Conservation (phyloP, 306 rosid genomes). For the Carpinus fangiana region DNA sequence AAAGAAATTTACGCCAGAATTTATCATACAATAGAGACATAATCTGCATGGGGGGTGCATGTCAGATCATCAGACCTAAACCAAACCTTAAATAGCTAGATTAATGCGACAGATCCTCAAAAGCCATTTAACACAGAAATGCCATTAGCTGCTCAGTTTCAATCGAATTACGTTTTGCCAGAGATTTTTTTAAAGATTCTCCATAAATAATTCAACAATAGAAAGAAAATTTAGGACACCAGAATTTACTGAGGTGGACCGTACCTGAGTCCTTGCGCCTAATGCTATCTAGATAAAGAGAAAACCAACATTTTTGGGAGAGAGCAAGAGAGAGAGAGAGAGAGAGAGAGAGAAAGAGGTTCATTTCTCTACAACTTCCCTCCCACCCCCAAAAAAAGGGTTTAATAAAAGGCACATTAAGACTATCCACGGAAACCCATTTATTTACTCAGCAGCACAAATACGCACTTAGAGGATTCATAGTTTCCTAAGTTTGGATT, state of each 20-base stretch:
- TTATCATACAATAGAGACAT: neutral
- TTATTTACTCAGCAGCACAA: neutral
- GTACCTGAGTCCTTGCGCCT: neutral
- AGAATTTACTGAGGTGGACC: neutral
- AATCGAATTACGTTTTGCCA: neutral
- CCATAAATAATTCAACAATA: too few species aligned
- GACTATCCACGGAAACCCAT: neutral
- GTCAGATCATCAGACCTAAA: neutral
- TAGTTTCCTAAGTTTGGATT: neutral
- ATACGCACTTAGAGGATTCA: neutral
- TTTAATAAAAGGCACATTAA: neutral
- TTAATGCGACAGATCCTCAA: neutral
- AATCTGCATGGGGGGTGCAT: neutral
- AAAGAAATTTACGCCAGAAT: neutral
- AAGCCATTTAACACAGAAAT: neutral
- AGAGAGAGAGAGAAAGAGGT: too few species aligned
- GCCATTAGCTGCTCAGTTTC: neutral
- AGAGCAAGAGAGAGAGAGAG: too few species aligned
- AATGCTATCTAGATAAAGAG: slow-evolving; percentile 7
- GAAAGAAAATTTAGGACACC: neutral
- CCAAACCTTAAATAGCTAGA: neutral
- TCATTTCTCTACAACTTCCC: too few species aligned
- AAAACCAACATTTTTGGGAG: neutral
- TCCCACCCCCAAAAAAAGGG: too few species aligned
- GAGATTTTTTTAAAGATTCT: too few species aligned